Conservation (phyloP, 2,329 filamentous ascomycete species). For the Pseudopyrenochaeta lycopersici region DNA sequence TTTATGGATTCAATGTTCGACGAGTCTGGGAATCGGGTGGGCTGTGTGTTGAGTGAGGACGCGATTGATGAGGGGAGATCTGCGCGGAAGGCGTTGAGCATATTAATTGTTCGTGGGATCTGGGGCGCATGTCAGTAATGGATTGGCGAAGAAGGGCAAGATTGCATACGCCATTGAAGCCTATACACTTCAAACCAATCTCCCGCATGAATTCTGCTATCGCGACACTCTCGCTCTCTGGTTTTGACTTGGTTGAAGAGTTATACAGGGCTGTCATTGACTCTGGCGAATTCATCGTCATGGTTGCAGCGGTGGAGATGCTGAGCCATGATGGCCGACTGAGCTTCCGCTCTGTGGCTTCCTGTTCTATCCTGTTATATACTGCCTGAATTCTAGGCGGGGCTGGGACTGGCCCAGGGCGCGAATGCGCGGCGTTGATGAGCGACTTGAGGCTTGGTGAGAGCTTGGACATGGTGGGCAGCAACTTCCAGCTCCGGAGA, state of each 20-base stretch:
- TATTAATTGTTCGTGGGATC: conserved; percentile 86
- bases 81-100: conserved; percentile 74
- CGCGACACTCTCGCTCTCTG: conserved; percentile 51
- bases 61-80: conserved; percentile 67
- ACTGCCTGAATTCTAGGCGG: conserved; percentile 41
- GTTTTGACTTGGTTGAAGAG: conserved; percentile 36
- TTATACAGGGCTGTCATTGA: conserved; percentile 72
- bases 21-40: conserved; percentile 60
- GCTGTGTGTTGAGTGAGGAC: conserved; percentile 61
- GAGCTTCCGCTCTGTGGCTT: conserved; percentile 40
- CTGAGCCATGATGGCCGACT: conserved; percentile 49
- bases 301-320: conserved; percentile 73
- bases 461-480: conserved; percentile 48
- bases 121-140: conserved; percentile 65
- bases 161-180: conserved; percentile 70
- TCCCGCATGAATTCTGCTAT: conserved; percentile 78
- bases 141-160: too few species aligned
- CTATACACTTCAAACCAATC: conserved; percentile 78
- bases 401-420: conserved; percentile 45
- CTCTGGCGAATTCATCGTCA: conserved; percentile 86
- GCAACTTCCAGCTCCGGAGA: too few species aligned
- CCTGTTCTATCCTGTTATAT: conserved; percentile 42
- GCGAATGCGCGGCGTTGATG: conserved; percentile 46
- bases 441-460: conserved; percentile 46
- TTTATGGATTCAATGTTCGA: conserved; percentile 65